Percentiles rank a stretch among this genome's conserved stretches.
Conservation (phyloP, 306 rosid genomes). For the Hippophae rhamnoides region DNA sequence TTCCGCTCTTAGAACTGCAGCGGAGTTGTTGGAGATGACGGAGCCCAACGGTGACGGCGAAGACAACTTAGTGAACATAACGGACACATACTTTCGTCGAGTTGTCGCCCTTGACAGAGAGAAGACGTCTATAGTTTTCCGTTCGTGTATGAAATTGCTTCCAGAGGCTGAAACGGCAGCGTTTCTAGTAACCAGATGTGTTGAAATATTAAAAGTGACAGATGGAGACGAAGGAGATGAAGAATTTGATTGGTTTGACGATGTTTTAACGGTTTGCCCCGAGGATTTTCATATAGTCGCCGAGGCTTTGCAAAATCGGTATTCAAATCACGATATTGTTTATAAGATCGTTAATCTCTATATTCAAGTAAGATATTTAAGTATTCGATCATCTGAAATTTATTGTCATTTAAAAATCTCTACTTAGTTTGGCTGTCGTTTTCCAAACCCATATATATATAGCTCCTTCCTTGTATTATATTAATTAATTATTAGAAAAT, state of each 20-base stretch:
- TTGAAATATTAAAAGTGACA: conserved; percentile 43
- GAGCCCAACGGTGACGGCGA: conserved; percentile 15
- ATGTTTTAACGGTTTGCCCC: conserved; percentile 28
- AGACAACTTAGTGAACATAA: conserved; percentile 36
- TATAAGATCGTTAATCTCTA: conserved; percentile 55
- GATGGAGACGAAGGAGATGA: conserved; percentile 13
- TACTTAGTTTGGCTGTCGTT: no score
- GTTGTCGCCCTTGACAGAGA: conserved; percentile 38
- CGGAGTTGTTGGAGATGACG: conserved; percentile 66
- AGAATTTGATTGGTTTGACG: conserved; percentile 27
- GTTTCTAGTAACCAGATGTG: conserved; percentile 51
- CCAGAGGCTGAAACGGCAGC: conserved; percentile 84
- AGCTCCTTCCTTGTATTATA: no score
- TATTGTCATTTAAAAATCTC: no score
- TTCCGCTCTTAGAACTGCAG: conserved; percentile 62
- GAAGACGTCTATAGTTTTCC: conserved; percentile 46
- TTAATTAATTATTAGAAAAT: no score
- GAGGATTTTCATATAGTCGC: conserved; percentile 49
- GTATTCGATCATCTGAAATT: no score
- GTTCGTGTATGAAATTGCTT: conserved; percentile 58
- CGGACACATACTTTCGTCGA: conserved; percentile 45
- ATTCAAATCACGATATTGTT: conserved; percentile 51
- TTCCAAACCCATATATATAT: no score
- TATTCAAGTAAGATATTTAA: conserved; percentile 37
- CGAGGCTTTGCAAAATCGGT: conserved; percentile 36